Percentiles rank a stretch among this genome's conserved stretches.
Evolutionary conservation across 441 rosid genomes (phyloP).

Genomic region (Breynia disticha): DNA sequence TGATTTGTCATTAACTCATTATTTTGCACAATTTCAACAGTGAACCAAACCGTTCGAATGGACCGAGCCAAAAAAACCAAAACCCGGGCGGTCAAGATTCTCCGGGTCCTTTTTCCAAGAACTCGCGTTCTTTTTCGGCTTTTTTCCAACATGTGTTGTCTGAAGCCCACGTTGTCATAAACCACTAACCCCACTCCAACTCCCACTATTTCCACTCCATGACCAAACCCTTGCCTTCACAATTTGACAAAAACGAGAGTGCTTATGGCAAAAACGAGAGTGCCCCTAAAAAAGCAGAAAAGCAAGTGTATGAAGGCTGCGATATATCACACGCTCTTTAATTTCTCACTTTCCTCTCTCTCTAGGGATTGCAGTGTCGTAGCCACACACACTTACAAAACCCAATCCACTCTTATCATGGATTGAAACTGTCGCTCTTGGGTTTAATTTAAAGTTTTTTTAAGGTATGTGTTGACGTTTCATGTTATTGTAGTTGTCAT

Average conservation of each 20-base stretch:
- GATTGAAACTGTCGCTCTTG: slow-evolving; percentile 29
- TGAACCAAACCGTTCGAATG: too few relatives aligned
- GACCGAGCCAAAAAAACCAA: too few relatives aligned
- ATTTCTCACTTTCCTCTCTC: slow-evolving; percentile 19
- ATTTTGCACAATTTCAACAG: too few relatives aligned
- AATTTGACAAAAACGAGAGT: slow-evolving; percentile 32
- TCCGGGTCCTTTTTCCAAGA: background rate
- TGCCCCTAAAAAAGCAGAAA: slow-evolving; percentile 21
- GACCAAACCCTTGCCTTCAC: background rate
- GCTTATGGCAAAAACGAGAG: slow-evolving; percentile 35
- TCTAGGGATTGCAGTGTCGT: slow-evolving; percentile 43
- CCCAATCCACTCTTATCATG: slow-evolving; percentile 22
- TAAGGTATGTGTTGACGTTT: too few relatives aligned
- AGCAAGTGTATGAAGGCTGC: slow-evolving; percentile 9
- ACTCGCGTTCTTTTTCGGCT: background rate
- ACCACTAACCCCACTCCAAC: background rate
- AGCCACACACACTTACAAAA: slow-evolving; percentile 33
- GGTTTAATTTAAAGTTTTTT: background rate
- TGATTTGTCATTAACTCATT: too few relatives aligned
- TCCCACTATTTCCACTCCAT: background rate
- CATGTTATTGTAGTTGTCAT: slow-evolving; percentile 18
- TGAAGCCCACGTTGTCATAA: background rate
- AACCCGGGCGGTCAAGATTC: background rate
- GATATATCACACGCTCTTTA: slow-evolving; percentile 23
- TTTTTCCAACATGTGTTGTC: background rate